These are phyloP conservation scores for Neonectria ditissima DNA, from an alignment of 2,329 filamentous ascomycete species.

Conservation along the genomic window DNA sequence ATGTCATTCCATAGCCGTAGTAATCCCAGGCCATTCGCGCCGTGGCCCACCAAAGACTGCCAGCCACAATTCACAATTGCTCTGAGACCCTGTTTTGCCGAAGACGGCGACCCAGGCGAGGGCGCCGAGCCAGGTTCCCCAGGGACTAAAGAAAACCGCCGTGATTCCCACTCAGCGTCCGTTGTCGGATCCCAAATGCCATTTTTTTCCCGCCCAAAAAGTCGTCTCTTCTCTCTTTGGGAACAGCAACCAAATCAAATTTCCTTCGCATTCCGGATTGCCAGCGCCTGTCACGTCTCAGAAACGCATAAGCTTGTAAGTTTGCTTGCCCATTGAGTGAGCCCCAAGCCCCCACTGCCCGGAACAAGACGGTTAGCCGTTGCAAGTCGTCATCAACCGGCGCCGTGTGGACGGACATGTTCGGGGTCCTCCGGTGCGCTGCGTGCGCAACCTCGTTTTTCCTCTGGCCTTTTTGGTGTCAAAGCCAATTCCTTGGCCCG, in stretches of 20 bases:
- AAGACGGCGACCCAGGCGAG: constrained; percentile 19
- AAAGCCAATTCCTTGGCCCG: not conserved
- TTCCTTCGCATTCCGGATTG: not conserved
- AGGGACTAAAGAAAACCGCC: constrained; percentile 36
- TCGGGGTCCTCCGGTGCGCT: not conserved
- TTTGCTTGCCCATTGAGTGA: not conserved
- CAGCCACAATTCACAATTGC: constrained; percentile 22
- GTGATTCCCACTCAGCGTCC: constrained; percentile 37
- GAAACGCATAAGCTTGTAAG: not conserved
- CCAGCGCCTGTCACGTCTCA: not conserved
- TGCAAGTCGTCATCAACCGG: not conserved
- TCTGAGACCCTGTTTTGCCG: constrained; percentile 19
- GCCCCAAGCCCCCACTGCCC: constrained; percentile 3
- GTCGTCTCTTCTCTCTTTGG: not conserved
- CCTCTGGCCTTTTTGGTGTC: not conserved
- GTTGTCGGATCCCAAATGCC: constrained; percentile 42
- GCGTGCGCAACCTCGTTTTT: not conserved
- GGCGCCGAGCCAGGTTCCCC: constrained; percentile 25
- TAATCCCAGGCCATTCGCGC: constrained; percentile 6
- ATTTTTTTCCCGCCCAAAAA: constrained; percentile 21
- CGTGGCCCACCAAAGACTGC: constrained; percentile 14
- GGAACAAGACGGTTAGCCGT: not conserved
- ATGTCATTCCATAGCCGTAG: constrained; percentile 26
- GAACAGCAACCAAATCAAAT: not conserved
- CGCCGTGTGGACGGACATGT: not conserved